A percentile compares a stretch with the other conserved stretches of the same genome.
These are phyloP conservation scores for Nepenthes gracilis DNA, from an alignment of 148 eudicot genomes.

Conservation along the genomic window DNA sequence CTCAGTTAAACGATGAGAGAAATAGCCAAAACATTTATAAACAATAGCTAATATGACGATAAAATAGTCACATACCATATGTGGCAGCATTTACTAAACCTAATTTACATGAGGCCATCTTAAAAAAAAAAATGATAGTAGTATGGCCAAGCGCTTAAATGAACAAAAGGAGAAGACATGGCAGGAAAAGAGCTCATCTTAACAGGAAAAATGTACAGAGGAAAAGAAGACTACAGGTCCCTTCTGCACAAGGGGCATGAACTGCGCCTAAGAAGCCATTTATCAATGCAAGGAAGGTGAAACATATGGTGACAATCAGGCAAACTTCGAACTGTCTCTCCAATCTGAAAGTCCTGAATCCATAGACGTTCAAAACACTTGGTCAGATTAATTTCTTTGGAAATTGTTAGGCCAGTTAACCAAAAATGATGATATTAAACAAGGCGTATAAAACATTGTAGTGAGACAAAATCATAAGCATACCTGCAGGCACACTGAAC, in stretches of 20 bases:
- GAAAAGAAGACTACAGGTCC: conserved; percentile 38
- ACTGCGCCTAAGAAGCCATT: conserved; percentile 85
- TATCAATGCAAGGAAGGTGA: conserved; percentile 94
- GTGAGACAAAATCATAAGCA: not conserved
- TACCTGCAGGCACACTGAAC: conserved; percentile 98
- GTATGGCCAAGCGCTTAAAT: not conserved
- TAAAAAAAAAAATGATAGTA: not conserved
- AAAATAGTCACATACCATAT: too few species aligned
- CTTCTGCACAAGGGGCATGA: conserved; percentile 97
- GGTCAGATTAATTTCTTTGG: too few species aligned
- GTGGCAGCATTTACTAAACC: too few species aligned
- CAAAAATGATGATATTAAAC: not conserved
- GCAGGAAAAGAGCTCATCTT: conserved; percentile 3
- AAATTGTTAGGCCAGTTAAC: too few species aligned
- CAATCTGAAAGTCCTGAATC: conserved; percentile 79
- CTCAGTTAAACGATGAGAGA: too few species aligned
- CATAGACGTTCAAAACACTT: not conserved
- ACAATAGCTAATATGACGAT: too few species aligned
- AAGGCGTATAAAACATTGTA: not conserved
- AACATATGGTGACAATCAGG: conserved; percentile 93
- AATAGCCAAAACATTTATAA: too few species aligned
- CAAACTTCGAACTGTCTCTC: conserved; percentile 71
- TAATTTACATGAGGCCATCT: not conserved
- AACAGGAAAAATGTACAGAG: conserved; percentile 21
- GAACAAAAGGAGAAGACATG: not conserved